phyloP scores from a whole-genome alignment of 2,329 filamentous ascomycete species.

The Hypoxylon sp. region DNA sequence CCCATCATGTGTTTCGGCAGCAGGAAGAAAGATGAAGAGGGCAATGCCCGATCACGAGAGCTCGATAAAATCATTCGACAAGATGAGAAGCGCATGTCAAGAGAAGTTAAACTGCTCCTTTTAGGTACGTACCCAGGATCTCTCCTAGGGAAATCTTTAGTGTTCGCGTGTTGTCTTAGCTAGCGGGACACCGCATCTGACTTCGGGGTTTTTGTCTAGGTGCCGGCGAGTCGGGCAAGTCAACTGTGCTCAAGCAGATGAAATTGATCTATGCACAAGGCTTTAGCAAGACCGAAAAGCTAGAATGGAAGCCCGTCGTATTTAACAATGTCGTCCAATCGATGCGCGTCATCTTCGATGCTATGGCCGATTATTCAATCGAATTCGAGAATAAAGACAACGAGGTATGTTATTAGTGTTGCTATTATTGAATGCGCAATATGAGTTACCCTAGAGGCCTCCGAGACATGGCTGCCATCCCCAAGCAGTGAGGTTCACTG shows the following conservation, averaged over 20 bases:
- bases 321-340: constrained; percentile 96
- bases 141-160: constrained; percentile 28
- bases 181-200: constrained; percentile 46
- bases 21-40: constrained; percentile 65
- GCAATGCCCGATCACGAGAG: constrained; percentile 74
- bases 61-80: constrained; percentile 88
- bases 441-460: constrained; percentile 6
- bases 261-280: constrained; percentile 95
- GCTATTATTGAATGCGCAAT: constrained; percentile 9
- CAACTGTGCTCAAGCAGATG: constrained; percentile 98
- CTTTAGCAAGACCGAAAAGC: constrained; percentile 89
- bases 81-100: constrained; percentile 88
- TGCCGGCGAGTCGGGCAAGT: constrained; percentile 95
- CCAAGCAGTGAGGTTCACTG: not conserved
- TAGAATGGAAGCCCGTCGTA: constrained; percentile 95
- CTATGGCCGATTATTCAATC: constrained; percentile 88
- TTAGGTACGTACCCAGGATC: constrained; percentile 74
- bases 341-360: constrained; percentile 89
- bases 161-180: constrained; percentile 43
- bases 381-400: constrained; percentile 84
- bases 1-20: constrained; percentile 74
- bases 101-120: constrained; percentile 93
- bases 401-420: constrained; percentile 70
- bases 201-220: constrained; percentile 67
- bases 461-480: constrained; percentile 18